A percentile compares a stretch with the other conserved stretches of the same genome.
Evolutionary conservation across 176 grass and related monocot genomes (phyloP).

Genomic region (Thinopyrum elongatum): DNA sequence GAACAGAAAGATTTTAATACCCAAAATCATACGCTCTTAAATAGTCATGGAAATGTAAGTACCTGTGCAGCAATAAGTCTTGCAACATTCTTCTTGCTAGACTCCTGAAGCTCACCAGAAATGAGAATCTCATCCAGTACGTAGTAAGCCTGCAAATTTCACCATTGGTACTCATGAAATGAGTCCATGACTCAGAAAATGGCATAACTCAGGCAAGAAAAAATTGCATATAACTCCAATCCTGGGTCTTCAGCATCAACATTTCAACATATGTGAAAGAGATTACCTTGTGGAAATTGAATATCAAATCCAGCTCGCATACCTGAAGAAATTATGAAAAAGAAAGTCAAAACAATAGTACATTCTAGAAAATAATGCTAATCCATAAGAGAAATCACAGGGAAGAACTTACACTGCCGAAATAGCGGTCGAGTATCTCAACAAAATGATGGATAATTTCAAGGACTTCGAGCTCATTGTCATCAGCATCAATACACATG

Average conservation of each 20-base stretch:
- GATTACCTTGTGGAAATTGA: slow-evolving; percentile 98
- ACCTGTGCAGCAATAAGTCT: slow-evolving; percentile 93
- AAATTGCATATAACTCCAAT: neutral
- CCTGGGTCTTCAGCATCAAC: neutral
- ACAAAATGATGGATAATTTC: slow-evolving; percentile 99
- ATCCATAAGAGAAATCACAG: neutral
- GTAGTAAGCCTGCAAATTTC: slow-evolving; percentile 82
- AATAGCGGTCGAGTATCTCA: slow-evolving; percentile 95
- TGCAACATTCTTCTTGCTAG: slow-evolving; percentile 96
- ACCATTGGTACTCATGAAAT: slow-evolving; percentile 3
- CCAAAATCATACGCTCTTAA: neutral
- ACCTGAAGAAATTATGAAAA: slow-evolving; percentile 53
- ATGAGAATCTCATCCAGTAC: slow-evolving; percentile 97
- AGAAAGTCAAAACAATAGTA: slow-evolving; percentile 1
- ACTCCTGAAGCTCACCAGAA: slow-evolving; percentile 94
- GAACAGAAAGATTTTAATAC: neutral
- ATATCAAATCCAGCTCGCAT: slow-evolving; percentile 98
- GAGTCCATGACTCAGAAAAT: neutral
- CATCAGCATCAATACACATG: slow-evolving; percentile 95
- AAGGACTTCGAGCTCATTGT: slow-evolving; percentile 96
- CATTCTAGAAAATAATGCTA: slow-evolving; percentile 1
- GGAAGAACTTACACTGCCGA: slow-evolving; percentile 76
- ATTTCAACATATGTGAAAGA: neutral
- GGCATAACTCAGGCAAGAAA: neutral
- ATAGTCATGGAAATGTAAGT: neutral